These are phyloP conservation scores for Gossypium australe DNA, from an alignment of 345 rosid genomes.

Conservation along the genomic window DNA sequence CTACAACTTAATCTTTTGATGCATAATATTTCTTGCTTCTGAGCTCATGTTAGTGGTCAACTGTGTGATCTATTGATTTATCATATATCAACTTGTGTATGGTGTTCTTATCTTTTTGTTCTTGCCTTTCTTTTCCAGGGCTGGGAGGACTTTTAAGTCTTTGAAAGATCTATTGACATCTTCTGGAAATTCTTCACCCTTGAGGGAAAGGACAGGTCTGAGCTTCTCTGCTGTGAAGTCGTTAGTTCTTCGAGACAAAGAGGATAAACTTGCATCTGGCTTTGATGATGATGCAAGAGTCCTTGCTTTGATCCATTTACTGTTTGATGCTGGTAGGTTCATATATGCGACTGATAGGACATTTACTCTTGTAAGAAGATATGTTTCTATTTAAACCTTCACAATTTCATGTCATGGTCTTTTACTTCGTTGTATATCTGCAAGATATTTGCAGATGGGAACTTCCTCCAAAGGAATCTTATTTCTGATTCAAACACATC, in stretches of 20 bases:
- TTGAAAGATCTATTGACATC: constrained; percentile 74
- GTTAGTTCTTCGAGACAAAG: constrained; percentile 88
- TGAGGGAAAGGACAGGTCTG: constrained; percentile 70
- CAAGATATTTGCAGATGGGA: constrained; percentile 74
- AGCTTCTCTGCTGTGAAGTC: constrained; percentile 86
- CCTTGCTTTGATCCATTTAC: constrained; percentile 39
- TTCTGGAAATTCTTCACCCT: constrained; percentile 75
- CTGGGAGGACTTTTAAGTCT: constrained; percentile 61
- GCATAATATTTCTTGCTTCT: constrained; percentile 6
- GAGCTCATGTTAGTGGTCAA: neutral
- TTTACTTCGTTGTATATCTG: constrained; percentile 59
- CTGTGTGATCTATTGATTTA: constrained; percentile 4
- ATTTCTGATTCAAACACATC: constrained; percentile 41
- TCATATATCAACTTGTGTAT: constrained; percentile 11
- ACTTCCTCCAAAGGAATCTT: constrained; percentile 67
- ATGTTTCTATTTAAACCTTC: constrained; percentile 1
- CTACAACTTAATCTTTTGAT: neutral
- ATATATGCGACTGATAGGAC: constrained; percentile 12
- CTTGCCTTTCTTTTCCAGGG: constrained; percentile 33
- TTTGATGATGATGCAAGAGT: constrained; percentile 66
- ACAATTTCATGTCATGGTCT: constrained; percentile 23
- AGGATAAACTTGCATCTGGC: constrained; percentile 54
- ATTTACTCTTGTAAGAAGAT: neutral
- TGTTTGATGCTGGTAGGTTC: constrained; percentile 69
- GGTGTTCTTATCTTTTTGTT: constrained; percentile 11